Percentiles rank a stretch among this genome's conserved stretches.
phyloP scores from a whole-genome alignment of 805 yeast species.

The Yarrowia sp. region DNA sequence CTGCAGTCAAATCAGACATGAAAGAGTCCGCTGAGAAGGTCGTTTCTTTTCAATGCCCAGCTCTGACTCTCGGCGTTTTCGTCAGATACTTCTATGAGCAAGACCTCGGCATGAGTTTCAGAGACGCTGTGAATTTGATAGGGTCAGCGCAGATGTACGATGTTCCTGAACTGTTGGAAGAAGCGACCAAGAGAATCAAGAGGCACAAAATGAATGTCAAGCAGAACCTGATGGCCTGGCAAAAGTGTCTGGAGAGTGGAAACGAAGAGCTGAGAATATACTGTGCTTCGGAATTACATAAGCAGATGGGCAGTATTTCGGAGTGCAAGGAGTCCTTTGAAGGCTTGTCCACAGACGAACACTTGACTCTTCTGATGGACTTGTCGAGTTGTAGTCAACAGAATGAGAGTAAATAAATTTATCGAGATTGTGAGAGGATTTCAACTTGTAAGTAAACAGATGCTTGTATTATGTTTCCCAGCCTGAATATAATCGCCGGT shows the following conservation, averaged over 20 bases:
- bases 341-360: no score
- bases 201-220: not conserved
- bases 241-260: not conserved
- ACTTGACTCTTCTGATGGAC: no score
- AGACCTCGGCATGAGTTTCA: not conserved
- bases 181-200: not conserved
- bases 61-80: not conserved
- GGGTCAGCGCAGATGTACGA: not conserved
- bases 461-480: no score
- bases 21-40: not conserved
- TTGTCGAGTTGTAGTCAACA: no score
- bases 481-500: no score
- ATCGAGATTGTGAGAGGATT: no score
- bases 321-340: no score
- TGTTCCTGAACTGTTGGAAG: not conserved
- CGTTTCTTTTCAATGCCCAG: not conserved
- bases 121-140: not conserved
- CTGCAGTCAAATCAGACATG: not conserved
- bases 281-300: not conserved
- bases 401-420: no score
- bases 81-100: not conserved
- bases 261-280: not conserved
- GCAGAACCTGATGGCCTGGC: not conserved
- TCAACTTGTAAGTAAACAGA: no score
- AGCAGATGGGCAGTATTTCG: no score